Evolutionary conservation across 768 basidiomycete genomes (phyloP).

Genomic region (Russula compacta): DNA sequence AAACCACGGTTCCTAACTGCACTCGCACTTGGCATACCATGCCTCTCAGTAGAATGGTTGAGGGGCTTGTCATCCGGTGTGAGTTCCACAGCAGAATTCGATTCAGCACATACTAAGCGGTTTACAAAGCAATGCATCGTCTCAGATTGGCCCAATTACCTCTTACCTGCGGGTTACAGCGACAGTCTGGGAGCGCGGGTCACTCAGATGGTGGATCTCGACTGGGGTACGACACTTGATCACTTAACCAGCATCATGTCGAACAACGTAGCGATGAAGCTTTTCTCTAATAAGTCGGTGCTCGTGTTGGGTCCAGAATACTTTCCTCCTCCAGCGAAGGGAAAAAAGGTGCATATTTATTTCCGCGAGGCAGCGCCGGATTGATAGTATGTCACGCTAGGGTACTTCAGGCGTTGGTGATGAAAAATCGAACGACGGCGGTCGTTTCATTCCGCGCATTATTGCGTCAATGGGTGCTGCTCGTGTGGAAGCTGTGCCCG

Average conservation of each 20-base stretch:
- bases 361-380: not conserved
- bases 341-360: conserved; percentile 28
- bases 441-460: conserved; percentile 48
- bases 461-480: conserved; percentile 72
- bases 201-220: conserved; percentile 40
- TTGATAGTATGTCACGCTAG: conserved; percentile 16
- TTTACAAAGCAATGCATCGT: conserved; percentile 1
- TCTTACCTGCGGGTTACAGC: conserved; percentile 45
- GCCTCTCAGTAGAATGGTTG: conserved; percentile 54
- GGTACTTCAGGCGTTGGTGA: conserved; percentile 1
- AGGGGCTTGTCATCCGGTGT: conserved; percentile 30
- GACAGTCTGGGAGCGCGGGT: conserved; percentile 32
- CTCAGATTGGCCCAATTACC: conserved; percentile 52
- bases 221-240: conserved; percentile 42
- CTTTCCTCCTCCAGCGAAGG: conserved; percentile 37
- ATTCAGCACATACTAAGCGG: not conserved
- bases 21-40: conserved; percentile 81
- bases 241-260: conserved; percentile 51
- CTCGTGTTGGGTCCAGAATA: conserved; percentile 53
- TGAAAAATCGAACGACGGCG: conserved; percentile 28
- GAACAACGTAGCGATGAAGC: conserved; percentile 46
- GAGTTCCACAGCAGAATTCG: conserved; percentile 2
- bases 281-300: conserved; percentile 46
- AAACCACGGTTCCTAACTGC: conserved; percentile 79
- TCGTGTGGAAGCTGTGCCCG: conserved; percentile 54